These are phyloP conservation scores for Spergularia marina DNA, from an alignment of 148 eudicot genomes.

Conservation along the genomic window DNA sequence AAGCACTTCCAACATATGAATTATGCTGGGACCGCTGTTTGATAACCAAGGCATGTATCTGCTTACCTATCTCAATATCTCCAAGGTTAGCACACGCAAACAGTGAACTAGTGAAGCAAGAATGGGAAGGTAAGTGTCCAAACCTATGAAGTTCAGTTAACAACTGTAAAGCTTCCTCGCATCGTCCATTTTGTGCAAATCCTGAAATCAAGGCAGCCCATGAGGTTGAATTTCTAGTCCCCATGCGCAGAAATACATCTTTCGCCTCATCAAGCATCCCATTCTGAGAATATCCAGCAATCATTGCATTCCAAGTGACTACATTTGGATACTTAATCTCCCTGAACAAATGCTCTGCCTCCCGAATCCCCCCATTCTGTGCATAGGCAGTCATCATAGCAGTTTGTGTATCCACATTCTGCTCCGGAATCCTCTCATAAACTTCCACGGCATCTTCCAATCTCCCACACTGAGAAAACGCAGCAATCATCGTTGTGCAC, in stretches of 20 bases:
- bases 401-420: slow-evolving; percentile 30
- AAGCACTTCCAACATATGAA: slow-evolving; percentile 30
- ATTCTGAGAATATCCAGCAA: slow-evolving; percentile 42
- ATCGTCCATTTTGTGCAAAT: slow-evolving; percentile 30
- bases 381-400: slow-evolving; percentile 47
- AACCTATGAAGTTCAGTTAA: slow-evolving; percentile 31
- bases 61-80: slow-evolving; percentile 37
- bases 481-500: slow-evolving; percentile 43
- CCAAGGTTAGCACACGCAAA: slow-evolving; percentile 42
- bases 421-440: slow-evolving; percentile 28
- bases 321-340: slow-evolving; percentile 33
- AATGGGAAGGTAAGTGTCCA: slow-evolving; percentile 35
- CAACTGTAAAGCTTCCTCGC: slow-evolving; percentile 36
- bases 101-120: slow-evolving; percentile 40
- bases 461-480: slow-evolving; percentile 40
- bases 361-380: slow-evolving; percentile 38
- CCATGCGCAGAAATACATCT: slow-evolving; percentile 29
- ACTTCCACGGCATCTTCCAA: slow-evolving; percentile 37
- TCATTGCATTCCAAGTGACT: slow-evolving; percentile 48
- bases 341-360: slow-evolving; percentile 35
- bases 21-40: slow-evolving; percentile 34
- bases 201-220: slow-evolving; percentile 51
- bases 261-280: slow-evolving; percentile 47
- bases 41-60: slow-evolving; percentile 39
- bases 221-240: slow-evolving; percentile 34